phyloP scores from a whole-genome alignment of 257 asterid genomes.

The Solanum pimpinellifolium region DNA sequence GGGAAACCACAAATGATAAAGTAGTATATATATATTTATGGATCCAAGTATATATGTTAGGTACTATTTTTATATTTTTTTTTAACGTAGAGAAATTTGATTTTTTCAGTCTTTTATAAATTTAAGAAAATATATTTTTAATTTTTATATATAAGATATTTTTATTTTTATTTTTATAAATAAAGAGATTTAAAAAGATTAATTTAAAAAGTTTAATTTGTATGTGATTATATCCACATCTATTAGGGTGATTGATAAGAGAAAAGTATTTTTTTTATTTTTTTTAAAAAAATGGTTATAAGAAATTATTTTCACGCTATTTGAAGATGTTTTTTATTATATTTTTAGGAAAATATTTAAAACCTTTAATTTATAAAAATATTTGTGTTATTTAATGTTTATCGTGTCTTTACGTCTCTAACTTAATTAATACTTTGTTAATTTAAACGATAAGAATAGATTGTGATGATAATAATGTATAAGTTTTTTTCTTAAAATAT shows the following conservation, averaged over 20 bases:
- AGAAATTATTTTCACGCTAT: background rate
- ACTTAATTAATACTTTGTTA: background rate
- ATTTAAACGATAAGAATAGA: background rate
- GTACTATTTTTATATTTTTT: background rate
- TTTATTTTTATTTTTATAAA: too few relatives aligned
- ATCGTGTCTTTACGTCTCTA: background rate
- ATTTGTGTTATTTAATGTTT: background rate
- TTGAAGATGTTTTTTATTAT: background rate
- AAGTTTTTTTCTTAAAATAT: background rate
- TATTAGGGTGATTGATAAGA: background rate
- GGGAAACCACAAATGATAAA: background rate
- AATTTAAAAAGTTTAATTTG: background rate
- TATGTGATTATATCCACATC: background rate
- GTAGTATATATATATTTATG: background rate
- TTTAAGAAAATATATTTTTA: background rate
- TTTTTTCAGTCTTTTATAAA: background rate
- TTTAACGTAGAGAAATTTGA: too few relatives aligned
- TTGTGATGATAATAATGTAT: background rate
- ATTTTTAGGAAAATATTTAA: background rate
- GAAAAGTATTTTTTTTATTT: background rate
- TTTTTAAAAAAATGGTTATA: background rate
- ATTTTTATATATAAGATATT: background rate
- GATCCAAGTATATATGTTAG: background rate
- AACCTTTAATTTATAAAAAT: background rate
- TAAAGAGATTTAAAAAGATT: background rate